A percentile compares a stretch with the other conserved stretches of the same genome.
Evolutionary conservation across 148 eudicot species (phyloP).

Genomic region (Cornus florida): DNA sequence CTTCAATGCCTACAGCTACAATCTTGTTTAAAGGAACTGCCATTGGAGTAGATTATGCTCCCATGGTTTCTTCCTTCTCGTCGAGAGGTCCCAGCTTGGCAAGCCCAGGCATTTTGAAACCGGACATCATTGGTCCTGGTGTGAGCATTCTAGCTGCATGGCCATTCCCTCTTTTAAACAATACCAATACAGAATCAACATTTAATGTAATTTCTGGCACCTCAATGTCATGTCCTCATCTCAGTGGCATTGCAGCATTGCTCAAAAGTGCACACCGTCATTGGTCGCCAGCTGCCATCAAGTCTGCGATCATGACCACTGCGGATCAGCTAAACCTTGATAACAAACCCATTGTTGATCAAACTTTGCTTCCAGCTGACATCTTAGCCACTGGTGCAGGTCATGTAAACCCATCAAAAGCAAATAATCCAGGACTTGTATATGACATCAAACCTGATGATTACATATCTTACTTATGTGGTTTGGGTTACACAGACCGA

Average conservation of each 20-base stretch:
- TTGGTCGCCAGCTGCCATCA: conserved; percentile 35
- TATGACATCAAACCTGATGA: conserved; percentile 20
- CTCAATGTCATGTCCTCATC: conserved; percentile 32
- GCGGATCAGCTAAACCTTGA: conserved; percentile 13
- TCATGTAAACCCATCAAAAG: conserved; percentile 31
- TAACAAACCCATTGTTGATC: conserved; percentile 17
- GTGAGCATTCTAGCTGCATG: conserved; percentile 29
- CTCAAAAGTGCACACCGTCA: conserved; percentile 27
- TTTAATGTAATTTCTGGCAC: conserved; percentile 21
- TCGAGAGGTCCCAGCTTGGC: conserved; percentile 21
- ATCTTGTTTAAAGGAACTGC: conserved; percentile 34
- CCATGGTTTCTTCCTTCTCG: conserved; percentile 23
- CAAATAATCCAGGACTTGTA: conserved; percentile 28
- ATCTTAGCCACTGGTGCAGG: conserved; percentile 26
- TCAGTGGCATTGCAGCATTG: conserved; percentile 30
- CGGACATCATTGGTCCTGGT: conserved; percentile 14
- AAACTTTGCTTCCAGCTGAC: conserved; percentile 15
- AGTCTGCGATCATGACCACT: conserved; percentile 28
- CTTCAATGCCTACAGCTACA: conserved; percentile 23
- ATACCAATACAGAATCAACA: not conserved
- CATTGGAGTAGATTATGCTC: conserved; percentile 16
- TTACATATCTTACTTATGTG: conserved; percentile 20
- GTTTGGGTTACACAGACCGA: conserved; percentile 19
- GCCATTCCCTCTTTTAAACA: conserved; percentile 16
- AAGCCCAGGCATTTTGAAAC: conserved; percentile 27